Conservation (phyloP, 179 eudicot genomes). For the Silene noctiflora region DNA sequence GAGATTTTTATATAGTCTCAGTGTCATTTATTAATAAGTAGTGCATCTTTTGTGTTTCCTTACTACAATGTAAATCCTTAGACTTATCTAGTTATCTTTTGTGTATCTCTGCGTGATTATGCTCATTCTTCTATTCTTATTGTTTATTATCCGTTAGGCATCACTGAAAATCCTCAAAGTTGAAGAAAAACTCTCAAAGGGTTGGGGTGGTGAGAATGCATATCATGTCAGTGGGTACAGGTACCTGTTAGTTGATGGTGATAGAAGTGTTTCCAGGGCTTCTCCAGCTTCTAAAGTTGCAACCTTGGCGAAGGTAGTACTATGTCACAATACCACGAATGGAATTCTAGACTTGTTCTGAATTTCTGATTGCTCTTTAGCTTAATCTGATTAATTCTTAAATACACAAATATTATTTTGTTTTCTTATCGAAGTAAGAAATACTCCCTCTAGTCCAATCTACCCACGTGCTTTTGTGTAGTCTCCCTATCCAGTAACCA, state of each 20-base stretch:
- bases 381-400: not conserved
- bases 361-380: conserved; percentile 1
- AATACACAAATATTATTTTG: not conserved
- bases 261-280: conserved; percentile 76
- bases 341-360: not conserved
- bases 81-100: not conserved
- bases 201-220: conserved; percentile 99
- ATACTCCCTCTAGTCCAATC: too few species aligned
- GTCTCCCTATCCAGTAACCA: too few species aligned
- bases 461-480: too few species aligned
- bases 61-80: not conserved
- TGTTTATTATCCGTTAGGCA: conserved; percentile 44
- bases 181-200: conserved; percentile 90
- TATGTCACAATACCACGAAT: not conserved
- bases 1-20: not conserved
- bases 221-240: conserved; percentile 96
- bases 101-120: not conserved
- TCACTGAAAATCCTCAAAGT: conserved; percentile 69
- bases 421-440: not conserved
- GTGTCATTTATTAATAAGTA: not conserved
- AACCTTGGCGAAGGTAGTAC: conserved; percentile 76
- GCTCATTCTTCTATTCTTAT: conserved; percentile 15
- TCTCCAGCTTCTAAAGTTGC: conserved; percentile 87
- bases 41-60: not conserved
- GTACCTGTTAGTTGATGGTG: conserved; percentile 82